Conservation (phyloP, 345 rosid species). For the Aquilaria malaccensis region DNA sequence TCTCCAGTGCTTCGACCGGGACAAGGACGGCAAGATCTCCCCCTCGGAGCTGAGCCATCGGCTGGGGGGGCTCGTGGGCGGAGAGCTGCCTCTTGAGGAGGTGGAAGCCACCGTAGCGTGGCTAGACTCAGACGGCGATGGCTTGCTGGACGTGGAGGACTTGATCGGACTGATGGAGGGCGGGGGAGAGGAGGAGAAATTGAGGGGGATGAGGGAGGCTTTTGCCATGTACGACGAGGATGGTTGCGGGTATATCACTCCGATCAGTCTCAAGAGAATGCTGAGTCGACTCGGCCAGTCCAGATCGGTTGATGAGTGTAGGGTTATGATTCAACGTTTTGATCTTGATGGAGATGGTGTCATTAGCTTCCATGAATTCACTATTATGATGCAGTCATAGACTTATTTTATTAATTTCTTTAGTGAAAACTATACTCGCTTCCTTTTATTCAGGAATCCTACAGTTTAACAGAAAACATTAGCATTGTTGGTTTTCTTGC, state of each 20-base stretch:
- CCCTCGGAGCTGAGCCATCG: constrained; percentile 30
- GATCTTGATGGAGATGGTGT: constrained; percentile 44
- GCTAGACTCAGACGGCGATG: constrained; percentile 41
- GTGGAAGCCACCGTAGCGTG: constrained; percentile 23
- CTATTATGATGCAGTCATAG: constrained; percentile 27
- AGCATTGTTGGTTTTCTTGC: too few species aligned
- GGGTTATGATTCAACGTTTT: constrained; percentile 32
- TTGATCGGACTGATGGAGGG: constrained; percentile 33
- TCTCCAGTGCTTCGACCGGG: constrained; percentile 27
- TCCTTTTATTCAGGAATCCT: too few species aligned
- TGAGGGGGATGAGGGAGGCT: constrained; percentile 35
- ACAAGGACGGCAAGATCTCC: constrained; percentile 45
- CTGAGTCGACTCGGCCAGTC: constrained; percentile 37
- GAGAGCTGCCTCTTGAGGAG: constrained; percentile 22
- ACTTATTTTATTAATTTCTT: too few species aligned
- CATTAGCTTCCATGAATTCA: constrained; percentile 46
- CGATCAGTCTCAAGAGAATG: constrained; percentile 30
- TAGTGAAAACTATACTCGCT: too few species aligned
- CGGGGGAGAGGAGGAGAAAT: constrained; percentile 38
- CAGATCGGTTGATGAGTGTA: constrained; percentile 32
- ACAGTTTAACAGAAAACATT: too few species aligned
- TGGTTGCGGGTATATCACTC: constrained; percentile 33
- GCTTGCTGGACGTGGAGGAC: constrained; percentile 39
- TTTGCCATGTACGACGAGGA: constrained; percentile 39
- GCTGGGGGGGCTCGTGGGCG: constrained; percentile 16